Base-by-base conservation (phyloP, 1,284 basidiomycete species). In the Ustilago hordei region DNA sequence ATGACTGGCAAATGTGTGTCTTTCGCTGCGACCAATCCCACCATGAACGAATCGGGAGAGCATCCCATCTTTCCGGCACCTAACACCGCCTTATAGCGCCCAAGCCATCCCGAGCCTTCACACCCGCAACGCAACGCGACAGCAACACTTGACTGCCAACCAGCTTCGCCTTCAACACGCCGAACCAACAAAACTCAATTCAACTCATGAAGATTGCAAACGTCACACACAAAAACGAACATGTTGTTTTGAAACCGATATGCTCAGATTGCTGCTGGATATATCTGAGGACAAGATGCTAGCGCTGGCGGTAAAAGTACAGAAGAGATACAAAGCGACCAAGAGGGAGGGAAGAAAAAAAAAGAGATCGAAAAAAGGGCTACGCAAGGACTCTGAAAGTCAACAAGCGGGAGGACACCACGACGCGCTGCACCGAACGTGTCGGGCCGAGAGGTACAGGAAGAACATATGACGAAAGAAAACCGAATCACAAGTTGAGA, bases 251-350 rank as follows among this genome's bases (percentile, higher is more conserved):
- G 67, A 76, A 65, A 74, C 75, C 71, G 75, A 74, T 74, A 62
- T 69, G 75, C 70, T 78, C 75, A 78, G 75, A 78, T 74, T 78
- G 75, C 75, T 78, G 75, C 75, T 78, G 75, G 75, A 78, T 78
- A 71, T 78, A 69, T 78, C 71, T 70, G 67, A 69, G 75, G 47
- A 56, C 60, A 59, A 65, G 71, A 67, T 70, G 75, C 75, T 78
- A 74, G 75, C 75, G 75, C 75, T 78, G 71, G 70, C 67, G 64
- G 67, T 78, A 78, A 78, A 78, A 78, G 75, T 78, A 78, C 75
- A 78, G 71, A 78, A 78, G 56, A 67, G 71, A 74, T 70, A 74
- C 70, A 78, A 74, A 61, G 61, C 67, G 68, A 74, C 75, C 75
- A 67, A 76, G 57, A 69, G 47, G 60, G 62, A 19, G 19, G 19